Conservation (phyloP, 2,329 filamentous ascomycete species). For the Nigrospora osmanthi region DNA sequence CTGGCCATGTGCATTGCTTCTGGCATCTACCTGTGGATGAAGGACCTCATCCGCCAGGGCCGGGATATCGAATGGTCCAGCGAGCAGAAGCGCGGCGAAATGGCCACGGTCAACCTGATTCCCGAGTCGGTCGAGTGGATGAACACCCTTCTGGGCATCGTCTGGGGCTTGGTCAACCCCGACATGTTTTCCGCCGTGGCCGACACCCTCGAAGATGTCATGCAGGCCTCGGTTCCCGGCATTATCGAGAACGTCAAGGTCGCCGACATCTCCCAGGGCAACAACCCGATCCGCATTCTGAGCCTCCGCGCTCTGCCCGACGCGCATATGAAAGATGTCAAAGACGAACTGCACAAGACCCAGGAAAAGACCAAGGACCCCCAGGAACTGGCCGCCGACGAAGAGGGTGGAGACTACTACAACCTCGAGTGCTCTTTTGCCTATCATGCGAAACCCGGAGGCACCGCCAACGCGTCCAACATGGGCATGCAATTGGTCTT, state of each 20-base stretch:
- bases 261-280: constrained; percentile 89
- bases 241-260: constrained; percentile 93
- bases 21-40: constrained; percentile 82
- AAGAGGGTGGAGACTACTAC: constrained; percentile 87
- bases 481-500: constrained; percentile 98
- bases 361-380: constrained; percentile 78
- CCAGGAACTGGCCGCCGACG: constrained; percentile 79
- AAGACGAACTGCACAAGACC: constrained; percentile 69
- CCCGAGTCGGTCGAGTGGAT: constrained; percentile 95
- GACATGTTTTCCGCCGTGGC: constrained; percentile 90
- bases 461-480: constrained; percentile 79
- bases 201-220: constrained; percentile 67
- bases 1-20: constrained; percentile 64
- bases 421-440: constrained; percentile 87
- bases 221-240: constrained; percentile 70
- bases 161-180: constrained; percentile 90
- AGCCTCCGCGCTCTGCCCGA: constrained; percentile 83
- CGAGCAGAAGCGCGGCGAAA: constrained; percentile 78
- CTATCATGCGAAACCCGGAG: constrained; percentile 77
- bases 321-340: constrained; percentile 70
- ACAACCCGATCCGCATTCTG: constrained; percentile 80
- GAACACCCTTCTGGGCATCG: constrained; percentile 75
- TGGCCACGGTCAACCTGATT: constrained; percentile 78
- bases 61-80: constrained; percentile 81
- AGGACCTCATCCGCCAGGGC: constrained; percentile 76